Evolutionary conservation across 73 alveolate genomes (phyloP), one percentile per base, ranked within the genome.

Genomic region (Paramecium caudatum): DNA sequence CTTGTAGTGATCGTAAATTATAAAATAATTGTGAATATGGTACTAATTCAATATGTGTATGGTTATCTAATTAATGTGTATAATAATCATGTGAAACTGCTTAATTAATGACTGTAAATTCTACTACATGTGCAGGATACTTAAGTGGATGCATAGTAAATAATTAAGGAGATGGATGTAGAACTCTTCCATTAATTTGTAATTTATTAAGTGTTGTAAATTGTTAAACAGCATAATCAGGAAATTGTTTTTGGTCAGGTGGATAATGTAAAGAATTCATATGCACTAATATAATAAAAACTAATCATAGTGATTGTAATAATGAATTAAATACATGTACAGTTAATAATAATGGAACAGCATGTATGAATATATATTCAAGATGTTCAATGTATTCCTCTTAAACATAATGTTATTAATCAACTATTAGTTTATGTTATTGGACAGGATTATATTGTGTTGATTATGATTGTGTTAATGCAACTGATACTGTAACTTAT

Each of bases 81-180:
- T 5, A 55, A 27, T 55, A 55, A 55, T 55, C 80, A 27, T 55
- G 80, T 55, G 80, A 55, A 23, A 55, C 80, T 55, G 80, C 80
- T n/a, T n/a, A n/a, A n/a, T n/a, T n/a, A n/a, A n/a, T n/a, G n/a
- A n/a, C n/a, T n/a, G n/a, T n/a, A n/a, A 43, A 55, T 55, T 21
- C 23, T 9, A 1, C 9, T 9, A 27, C 41, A 1, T 55, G 80
- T 55, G 23, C 30, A 0, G 23, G 25, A 1, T 55, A 55, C 30
- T 12, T 55, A 23, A 43, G 12, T 55, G 30, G 30, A 27, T 55
- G 80, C 30, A 55, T 55, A 16, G 46, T 43, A 4, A 55, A 55
- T 10, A 55, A 55, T 8, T 1, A 7, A 1, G 80, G 80, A 0
- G 30, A 17, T 55, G 80, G 80, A 4, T 55, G 80, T 55, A 55